A percentile compares a stretch with the other conserved stretches of the same genome.
These are phyloP conservation scores for Hermanozyma aechmeae DNA, from an alignment of 805 yeast species.

Conservation along the genomic window DNA sequence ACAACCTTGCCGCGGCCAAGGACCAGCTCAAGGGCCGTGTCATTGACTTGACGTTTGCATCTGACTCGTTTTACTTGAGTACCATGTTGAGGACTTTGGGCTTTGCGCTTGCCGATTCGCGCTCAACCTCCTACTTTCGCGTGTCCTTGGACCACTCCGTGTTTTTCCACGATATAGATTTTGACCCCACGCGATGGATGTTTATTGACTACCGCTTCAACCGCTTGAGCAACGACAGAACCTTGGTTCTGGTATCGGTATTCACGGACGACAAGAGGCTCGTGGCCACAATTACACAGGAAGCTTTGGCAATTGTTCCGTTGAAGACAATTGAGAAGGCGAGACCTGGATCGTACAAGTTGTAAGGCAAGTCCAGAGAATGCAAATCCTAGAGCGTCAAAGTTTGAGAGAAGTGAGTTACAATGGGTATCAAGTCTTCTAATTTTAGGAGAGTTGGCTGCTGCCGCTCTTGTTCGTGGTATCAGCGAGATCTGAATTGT, in stretches of 20 bases:
- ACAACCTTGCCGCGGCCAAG: slow-evolving; percentile 16
- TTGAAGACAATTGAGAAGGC: slow-evolving; percentile 1
- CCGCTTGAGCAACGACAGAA: slow-evolving; percentile 24
- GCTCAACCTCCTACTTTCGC: slow-evolving; percentile 18
- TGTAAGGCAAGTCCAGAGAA: no score
- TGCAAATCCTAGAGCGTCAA: no score
- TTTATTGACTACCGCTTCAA: slow-evolving; percentile 23
- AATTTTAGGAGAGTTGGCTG: no score
- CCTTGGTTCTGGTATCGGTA: slow-evolving; percentile 17
- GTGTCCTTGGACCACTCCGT: slow-evolving; percentile 30
- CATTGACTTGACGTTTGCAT: slow-evolving; percentile 14
- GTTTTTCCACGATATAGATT: slow-evolving; percentile 25
- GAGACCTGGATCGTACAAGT: slow-evolving; percentile 2
- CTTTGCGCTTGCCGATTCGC: slow-evolving; percentile 5
- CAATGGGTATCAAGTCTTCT: no score
- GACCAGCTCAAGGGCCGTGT: slow-evolving; percentile 10
- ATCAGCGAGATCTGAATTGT: no score
- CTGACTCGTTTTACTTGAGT: slow-evolving; percentile 25
- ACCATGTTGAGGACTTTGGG: slow-evolving; percentile 19
- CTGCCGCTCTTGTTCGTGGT: no score
- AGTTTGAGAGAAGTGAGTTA: no score
- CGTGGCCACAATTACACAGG: slow-evolving; percentile 25
- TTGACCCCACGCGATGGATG: slow-evolving; percentile 27
- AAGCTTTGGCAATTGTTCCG: slow-evolving; percentile 7
- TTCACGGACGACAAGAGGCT: slow-evolving; percentile 19